Base-by-base conservation (phyloP, 2,329 filamentous ascomycete genomes). In the Byssoonygena ceratinophila region DNA sequence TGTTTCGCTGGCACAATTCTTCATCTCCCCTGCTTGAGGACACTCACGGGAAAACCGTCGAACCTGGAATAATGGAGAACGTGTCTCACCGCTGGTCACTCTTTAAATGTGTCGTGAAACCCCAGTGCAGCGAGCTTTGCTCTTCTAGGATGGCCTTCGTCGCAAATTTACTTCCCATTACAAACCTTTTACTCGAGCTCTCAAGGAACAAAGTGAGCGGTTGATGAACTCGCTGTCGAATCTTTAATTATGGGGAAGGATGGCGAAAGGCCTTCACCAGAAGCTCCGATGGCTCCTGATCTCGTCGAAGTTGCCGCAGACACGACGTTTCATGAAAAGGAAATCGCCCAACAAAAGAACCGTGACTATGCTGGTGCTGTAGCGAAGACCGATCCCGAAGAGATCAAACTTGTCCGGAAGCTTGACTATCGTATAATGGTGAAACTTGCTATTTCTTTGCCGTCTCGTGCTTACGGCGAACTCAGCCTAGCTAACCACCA, bases 401-500 rank as follows among this genome's bases (percentile, higher is more conserved):
- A 73, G 61, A 71, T 68, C 43, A 59, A 55, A 3, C 62, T 73
- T 4, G 70, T 73, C 5, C 64, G 64, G 40, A 73, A 73, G 59
- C 64, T 72, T 4, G 71, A 73, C 52, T 59, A 54, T 11, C 64
- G 68, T 52, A 71, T 73, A 49, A 73, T 73, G 70, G 70, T 70
- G 54, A 51, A n/a, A n/a, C n/a, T n/a, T n/a, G n/a, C n/a, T n/a
- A n/a, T n/a, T n/a, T n/a, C n/a, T n/a, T n/a, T n/a, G 43, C 7
- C 1, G 1, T 23, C n/a, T 32, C 18, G 31, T 40, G 32, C 25
- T 32, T 27, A 8, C 27, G 16, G 12, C 25, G 11, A 25, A 25
- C 11, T 8, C 23, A 23, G 22, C 14, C 27, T 29, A 1, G 16
- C 52, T 54, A 36, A 48, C 36, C 7, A 8, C 40, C 45, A 16